phyloP scores from a whole-genome alignment of 352 stramenopile species.

The Phytopythium helicoides region DNA sequence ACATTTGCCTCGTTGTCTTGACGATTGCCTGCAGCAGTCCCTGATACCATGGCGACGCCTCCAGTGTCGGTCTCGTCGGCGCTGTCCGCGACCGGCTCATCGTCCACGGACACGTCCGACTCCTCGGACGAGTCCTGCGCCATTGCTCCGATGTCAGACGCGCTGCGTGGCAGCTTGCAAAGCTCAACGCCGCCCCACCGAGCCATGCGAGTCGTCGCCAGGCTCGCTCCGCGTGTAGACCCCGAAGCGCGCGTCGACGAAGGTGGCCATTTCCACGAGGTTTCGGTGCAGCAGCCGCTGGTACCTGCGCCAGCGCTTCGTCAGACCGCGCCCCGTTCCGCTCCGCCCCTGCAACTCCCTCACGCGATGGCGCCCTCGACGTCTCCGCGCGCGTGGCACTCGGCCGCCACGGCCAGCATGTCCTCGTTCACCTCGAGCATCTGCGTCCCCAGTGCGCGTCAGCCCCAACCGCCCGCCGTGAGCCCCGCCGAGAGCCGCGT shows the following conservation, averaged over 20 bases:
- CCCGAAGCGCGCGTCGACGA: constrained; percentile 73
- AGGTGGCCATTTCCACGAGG: constrained; percentile 80
- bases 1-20: neutral
- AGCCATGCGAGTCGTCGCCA: constrained; percentile 4
- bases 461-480: constrained; percentile 1
- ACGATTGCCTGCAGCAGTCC: neutral
- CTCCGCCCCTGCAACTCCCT: constrained; percentile 7
- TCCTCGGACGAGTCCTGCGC: constrained; percentile 10
- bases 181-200: neutral
- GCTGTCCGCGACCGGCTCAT: constrained; percentile 8
- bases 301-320: constrained; percentile 30
- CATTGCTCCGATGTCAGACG: neutral
- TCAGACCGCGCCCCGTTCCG: neutral
- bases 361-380: constrained; percentile 50
- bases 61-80: neutral
- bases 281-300: constrained; percentile 72
- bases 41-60: neutral
- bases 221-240: constrained; percentile 49
- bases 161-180: neutral
- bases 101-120: constrained; percentile 2
- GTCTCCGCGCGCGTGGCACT: constrained; percentile 60
- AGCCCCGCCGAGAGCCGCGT: constrained; percentile 2
- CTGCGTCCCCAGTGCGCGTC: constrained; percentile 17
- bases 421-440: constrained; percentile 79
- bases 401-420: constrained; percentile 52